These are phyloP conservation scores for barrel medic (Medicago truncatula) DNA, from an alignment of 306 rosid genomes.

Conservation along the genomic window MtrunA17r5.0-ANR NC_053043.1:6575501-6576000, in stretches of 20 bases:
- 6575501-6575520: conserved; percentile 10
- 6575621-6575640: conserved; percentile 5
- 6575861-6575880: conserved; percentile 20
- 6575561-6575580: conserved; percentile 16
- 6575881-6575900: conserved; percentile 21
- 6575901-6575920: conserved; percentile 25
- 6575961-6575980: conserved; percentile 27
- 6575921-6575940: conserved; percentile 28
- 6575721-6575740: neutral
- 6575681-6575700: conserved; percentile 18
- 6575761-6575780: conserved; percentile 22
- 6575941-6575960: conserved; percentile 10
- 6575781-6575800: neutral
- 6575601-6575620: neutral
- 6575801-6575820: too few species aligned
- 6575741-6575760: too few species aligned
- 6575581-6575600: neutral
- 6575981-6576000: conserved; percentile 34
- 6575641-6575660: conserved; percentile 20
- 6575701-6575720: conserved; percentile 7
- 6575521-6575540: conserved; percentile 32
- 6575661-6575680: conserved; percentile 12
- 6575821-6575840: neutral
- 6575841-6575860: conserved; percentile 36
- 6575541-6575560: conserved; percentile 7